These are phyloP conservation scores for Amanita jacksonii DNA, from an alignment of 768 basidiomycete species.

Conservation along the genomic window DNA sequence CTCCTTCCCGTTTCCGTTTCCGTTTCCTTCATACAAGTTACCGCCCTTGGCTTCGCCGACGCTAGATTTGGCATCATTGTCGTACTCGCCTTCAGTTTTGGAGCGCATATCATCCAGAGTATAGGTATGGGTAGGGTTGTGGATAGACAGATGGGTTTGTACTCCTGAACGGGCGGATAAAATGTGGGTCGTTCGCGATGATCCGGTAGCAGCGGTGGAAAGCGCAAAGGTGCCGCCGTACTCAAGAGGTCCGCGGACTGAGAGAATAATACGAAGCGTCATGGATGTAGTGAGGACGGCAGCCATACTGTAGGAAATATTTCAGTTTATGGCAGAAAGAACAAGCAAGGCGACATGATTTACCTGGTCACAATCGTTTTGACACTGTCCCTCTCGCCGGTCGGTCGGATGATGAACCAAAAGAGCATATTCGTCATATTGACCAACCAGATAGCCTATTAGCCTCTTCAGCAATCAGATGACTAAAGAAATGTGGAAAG, in stretches of 20 bases:
- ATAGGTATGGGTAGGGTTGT: conserved; percentile 29
- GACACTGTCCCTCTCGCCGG: conserved; percentile 52
- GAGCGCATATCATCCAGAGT: conserved; percentile 46
- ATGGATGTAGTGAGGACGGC: conserved; percentile 83
- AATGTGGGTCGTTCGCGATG: conserved; percentile 46
- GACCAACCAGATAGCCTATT: conserved; percentile 63
- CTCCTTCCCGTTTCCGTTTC: conserved; percentile 14
- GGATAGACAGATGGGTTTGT: conserved; percentile 28
- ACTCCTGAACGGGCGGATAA: conserved; percentile 36
- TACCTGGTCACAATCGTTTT: conserved; percentile 71
- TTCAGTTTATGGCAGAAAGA: too few species aligned
- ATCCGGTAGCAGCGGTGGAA: conserved; percentile 28
- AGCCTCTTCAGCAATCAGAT: conserved; percentile 6
- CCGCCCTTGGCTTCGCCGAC: conserved; percentile 28
- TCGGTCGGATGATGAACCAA: conserved; percentile 77
- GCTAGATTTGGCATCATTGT: conserved; percentile 32
- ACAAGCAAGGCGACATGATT: not conserved
- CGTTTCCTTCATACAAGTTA: conserved; percentile 23
- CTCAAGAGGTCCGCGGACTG: conserved; percentile 66
- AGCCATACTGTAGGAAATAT: conserved; percentile 71
- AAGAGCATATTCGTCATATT: conserved; percentile 80
- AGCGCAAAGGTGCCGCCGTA: conserved; percentile 62
- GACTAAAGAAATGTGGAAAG: not conserved
- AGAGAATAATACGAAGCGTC: conserved; percentile 80
- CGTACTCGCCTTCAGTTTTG: conserved; percentile 39